Conservation (phyloP, 2,329 filamentous ascomycete genomes). For the Phoma sp. region DNA sequence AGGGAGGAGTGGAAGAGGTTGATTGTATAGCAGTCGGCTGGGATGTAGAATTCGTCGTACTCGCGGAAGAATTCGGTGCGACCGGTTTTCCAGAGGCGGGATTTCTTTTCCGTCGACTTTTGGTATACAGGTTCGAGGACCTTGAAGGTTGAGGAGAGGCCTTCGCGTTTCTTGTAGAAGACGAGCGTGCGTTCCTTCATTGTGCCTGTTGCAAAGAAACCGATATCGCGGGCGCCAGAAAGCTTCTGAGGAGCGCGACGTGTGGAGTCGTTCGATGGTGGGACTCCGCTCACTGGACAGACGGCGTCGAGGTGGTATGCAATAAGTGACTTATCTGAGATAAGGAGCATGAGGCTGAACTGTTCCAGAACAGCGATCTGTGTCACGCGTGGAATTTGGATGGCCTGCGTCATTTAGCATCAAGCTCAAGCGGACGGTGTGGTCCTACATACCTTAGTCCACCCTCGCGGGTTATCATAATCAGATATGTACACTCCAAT, state of each 20-base stretch:
- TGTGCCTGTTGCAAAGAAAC: conserved; percentile 92
- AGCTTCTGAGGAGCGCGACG: conserved; percentile 91
- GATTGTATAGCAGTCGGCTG: conserved; percentile 90
- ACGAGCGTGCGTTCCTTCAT: conserved; percentile 97
- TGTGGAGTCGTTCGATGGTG: conserved; percentile 72
- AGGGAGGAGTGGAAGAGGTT: conserved; percentile 96
- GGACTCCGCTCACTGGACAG: conserved; percentile 60
- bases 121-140: conserved; percentile 95
- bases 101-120: conserved; percentile 84
- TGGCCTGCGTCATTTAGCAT: conserved; percentile 63
- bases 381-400: conserved; percentile 77
- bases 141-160: conserved; percentile 91
- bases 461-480: conserved; percentile 85
- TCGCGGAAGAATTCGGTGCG: conserved; percentile 96
- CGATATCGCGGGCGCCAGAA: conserved; percentile 84
- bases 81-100: conserved; percentile 71
- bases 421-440: neutral
- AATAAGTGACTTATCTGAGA: conserved; percentile 88
- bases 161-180: conserved; percentile 96
- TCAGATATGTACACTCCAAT: conserved; percentile 92
- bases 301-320: conserved; percentile 93
- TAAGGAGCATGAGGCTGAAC: conserved; percentile 89
- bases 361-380: conserved; percentile 96
- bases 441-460: conserved; percentile 73
- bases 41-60: conserved; percentile 98